Percentiles rank a stretch among this genome's conserved stretches.
Conservation (phyloP, 1,139 yeast species). For the Entelexis paramagnoliae region DNA sequence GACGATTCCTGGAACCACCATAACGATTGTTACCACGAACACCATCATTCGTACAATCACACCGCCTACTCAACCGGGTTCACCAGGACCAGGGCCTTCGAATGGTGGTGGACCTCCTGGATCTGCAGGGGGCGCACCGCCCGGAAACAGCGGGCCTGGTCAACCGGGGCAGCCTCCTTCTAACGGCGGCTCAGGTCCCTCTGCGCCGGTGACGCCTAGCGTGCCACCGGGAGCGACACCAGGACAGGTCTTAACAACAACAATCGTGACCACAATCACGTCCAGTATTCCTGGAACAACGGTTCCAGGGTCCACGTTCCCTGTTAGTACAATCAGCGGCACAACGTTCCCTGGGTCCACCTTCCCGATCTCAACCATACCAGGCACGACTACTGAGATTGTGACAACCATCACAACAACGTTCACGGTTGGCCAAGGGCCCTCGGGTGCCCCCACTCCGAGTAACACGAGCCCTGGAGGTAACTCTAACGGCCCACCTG, state of each 20-base stretch:
- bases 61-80: not conserved
- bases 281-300: slow-evolving; percentile 22
- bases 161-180: too few species aligned
- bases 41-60: not conserved
- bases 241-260: not conserved
- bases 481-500: not conserved
- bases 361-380: not conserved
- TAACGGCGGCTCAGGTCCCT: too few species aligned
- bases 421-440: not conserved
- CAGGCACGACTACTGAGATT: not conserved
- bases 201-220: not conserved
- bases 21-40: not conserved
- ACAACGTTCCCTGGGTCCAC: slow-evolving; percentile 22
- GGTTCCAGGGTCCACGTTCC: not conserved
- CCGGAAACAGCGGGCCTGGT: too few species aligned
- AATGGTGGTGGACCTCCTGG: too few species aligned
- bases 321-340: slow-evolving; percentile 20
- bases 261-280: slow-evolving; percentile 4
- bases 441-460: not conserved
- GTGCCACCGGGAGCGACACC: not conserved
- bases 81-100: too few species aligned
- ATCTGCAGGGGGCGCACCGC: too few species aligned
- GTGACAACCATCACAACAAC: not conserved
- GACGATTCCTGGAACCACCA: not conserved
- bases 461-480: not conserved